phyloP scores from a whole-genome alignment of 192 early-diverging fungal genomes.

The Phycomyces blakesleeanus region DNA sequence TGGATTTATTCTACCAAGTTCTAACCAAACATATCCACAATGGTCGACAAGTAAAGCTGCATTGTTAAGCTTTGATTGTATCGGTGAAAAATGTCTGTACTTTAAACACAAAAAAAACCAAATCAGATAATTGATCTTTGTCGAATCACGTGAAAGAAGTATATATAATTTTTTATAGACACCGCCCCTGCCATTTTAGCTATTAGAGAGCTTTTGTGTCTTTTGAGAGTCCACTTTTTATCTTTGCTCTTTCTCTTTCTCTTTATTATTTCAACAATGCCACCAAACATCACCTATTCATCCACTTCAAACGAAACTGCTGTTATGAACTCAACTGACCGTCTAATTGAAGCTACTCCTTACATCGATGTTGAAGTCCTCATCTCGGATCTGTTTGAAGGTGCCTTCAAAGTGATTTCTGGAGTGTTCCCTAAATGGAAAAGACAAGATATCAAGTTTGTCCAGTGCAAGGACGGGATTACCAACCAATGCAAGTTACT shows the following conservation, averaged over 20 bases:
- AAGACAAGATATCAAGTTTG: slow-evolving; percentile 49
- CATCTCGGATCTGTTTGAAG: slow-evolving; percentile 58
- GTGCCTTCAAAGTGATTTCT: slow-evolving; percentile 50
- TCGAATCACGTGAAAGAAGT: too few species aligned
- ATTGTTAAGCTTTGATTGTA: too few species aligned
- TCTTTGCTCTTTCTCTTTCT: neutral
- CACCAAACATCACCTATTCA: neutral
- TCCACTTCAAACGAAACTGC: neutral
- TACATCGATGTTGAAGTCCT: slow-evolving; percentile 50
- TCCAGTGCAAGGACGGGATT: slow-evolving; percentile 77
- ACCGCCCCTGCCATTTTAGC: too few species aligned
- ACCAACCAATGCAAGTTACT: slow-evolving; percentile 76
- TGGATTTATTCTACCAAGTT: too few species aligned
- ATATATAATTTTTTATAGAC: too few species aligned
- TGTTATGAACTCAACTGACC: neutral
- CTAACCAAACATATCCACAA: too few species aligned
- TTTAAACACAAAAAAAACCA: too few species aligned
- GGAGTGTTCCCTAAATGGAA: slow-evolving; percentile 62
- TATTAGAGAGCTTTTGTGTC: too few species aligned
- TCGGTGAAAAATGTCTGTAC: too few species aligned
- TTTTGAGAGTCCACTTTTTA: too few species aligned
- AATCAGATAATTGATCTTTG: too few species aligned
- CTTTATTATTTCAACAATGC: neutral
- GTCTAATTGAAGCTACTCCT: slow-evolving; percentile 26
- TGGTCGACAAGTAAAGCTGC: too few species aligned